Conservation (phyloP, 306 rosid genomes). For the Dryas octopetala region DNA sequence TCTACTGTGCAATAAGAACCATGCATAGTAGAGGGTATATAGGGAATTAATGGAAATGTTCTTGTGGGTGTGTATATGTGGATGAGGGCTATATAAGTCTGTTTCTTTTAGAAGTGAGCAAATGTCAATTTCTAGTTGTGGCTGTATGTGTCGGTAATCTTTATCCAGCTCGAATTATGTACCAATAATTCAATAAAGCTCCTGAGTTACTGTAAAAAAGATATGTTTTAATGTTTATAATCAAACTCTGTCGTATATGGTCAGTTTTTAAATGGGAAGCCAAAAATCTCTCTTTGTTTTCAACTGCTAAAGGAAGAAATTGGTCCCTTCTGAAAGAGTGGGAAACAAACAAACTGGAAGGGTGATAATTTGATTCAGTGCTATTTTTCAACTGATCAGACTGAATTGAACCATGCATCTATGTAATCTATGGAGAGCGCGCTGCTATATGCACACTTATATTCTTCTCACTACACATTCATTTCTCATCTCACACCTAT, state of each 20-base stretch:
- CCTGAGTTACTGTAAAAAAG: slow-evolving; percentile 1
- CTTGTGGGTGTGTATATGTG: not conserved
- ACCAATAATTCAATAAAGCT: slow-evolving; percentile 7
- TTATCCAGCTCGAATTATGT: slow-evolving; percentile 14
- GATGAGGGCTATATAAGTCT: not conserved
- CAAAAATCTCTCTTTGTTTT: slow-evolving; percentile 3
- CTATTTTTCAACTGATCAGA: too few relatives aligned
- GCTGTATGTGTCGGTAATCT: not conserved
- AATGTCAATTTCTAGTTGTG: slow-evolving; percentile 16
- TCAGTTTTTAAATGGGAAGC: slow-evolving; percentile 3
- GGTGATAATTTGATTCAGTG: not conserved
- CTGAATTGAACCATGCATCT: not conserved
- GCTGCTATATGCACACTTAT: too few relatives aligned
- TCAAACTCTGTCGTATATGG: too few relatives aligned
- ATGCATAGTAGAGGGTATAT: not conserved
- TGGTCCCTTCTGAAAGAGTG: not conserved
- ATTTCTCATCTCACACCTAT: too few relatives aligned
- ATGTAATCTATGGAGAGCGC: not conserved
- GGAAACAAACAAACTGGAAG: not conserved
- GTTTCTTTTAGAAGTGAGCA: slow-evolving; percentile 5
- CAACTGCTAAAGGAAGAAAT: not conserved
- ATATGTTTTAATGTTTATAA: not conserved
- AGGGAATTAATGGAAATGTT: slow-evolving; percentile 6
- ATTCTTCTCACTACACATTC: too few relatives aligned
- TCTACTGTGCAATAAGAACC: slow-evolving; percentile 6